phyloP scores from a whole-genome alignment of 768 basidiomycete genomes.

The Lentinula edodes region DNA sequence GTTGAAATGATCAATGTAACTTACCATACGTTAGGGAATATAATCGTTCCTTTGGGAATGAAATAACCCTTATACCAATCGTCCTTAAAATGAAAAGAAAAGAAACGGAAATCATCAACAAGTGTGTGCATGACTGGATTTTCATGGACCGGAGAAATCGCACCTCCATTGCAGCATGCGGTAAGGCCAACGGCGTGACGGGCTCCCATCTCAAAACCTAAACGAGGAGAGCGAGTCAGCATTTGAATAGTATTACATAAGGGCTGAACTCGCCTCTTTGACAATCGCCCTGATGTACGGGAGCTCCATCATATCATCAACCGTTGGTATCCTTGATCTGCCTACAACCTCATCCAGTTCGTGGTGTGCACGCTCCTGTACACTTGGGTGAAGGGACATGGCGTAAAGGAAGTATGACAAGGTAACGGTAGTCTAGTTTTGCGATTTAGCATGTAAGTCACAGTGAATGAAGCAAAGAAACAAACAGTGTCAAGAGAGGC shows the following conservation, averaged over 20 bases:
- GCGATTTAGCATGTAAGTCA: not conserved
- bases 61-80: slow-evolving; percentile 5
- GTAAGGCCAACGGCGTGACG: not conserved
- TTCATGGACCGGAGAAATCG: not conserved
- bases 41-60: not conserved
- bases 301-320: not conserved
- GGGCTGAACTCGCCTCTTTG: not conserved
- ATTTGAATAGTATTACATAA: not conserved
- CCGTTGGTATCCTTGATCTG: not conserved
- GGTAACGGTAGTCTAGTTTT: not conserved
- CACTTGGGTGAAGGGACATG: not conserved
- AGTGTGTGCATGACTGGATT: not conserved
- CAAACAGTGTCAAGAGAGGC: not conserved
- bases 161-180: slow-evolving; percentile 1
- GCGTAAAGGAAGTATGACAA: not conserved
- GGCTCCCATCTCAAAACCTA: slow-evolving; percentile 3
- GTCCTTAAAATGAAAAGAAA: too few species aligned
- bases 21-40: not conserved
- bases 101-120: not conserved
- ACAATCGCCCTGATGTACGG: not conserved
- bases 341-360: slow-evolving; percentile 5
- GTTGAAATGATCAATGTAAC: too few species aligned
- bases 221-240: not conserved
- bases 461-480: not conserved
- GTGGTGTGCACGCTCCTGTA: not conserved